These are phyloP conservation scores for Cicer chorassanicum DNA, from an alignment of 306 rosid species.

Conservation along the genomic window DNA sequence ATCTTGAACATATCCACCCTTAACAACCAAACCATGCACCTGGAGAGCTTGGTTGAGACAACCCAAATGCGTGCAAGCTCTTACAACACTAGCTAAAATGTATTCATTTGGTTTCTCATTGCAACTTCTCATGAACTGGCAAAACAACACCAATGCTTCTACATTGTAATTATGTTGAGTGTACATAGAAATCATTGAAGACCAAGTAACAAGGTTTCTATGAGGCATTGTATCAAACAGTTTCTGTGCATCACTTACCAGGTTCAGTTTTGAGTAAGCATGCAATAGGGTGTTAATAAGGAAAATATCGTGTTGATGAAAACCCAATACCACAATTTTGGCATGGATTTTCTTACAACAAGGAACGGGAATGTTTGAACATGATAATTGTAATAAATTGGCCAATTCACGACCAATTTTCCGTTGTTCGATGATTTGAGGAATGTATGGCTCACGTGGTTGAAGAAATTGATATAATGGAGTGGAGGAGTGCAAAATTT, in stretches of 20 bases:
- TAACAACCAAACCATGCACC: slow-evolving; percentile 64
- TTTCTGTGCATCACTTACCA: slow-evolving; percentile 56
- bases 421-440: slow-evolving; percentile 44
- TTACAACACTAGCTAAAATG: slow-evolving; percentile 70
- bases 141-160: slow-evolving; percentile 65
- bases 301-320: slow-evolving; percentile 63
- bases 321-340: slow-evolving; percentile 65
- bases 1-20: slow-evolving; percentile 66
- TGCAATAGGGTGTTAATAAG: slow-evolving; percentile 68
- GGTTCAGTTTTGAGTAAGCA: slow-evolving; percentile 45
- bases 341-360: slow-evolving; percentile 60
- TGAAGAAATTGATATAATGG: slow-evolving; percentile 43
- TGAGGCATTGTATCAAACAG: slow-evolving; percentile 76
- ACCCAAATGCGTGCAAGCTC: slow-evolving; percentile 71
- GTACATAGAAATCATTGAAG: slow-evolving; percentile 82
- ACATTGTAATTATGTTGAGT: slow-evolving; percentile 53
- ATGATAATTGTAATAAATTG: slow-evolving; percentile 52
- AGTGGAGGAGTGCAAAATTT: slow-evolving; percentile 43
- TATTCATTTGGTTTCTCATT: slow-evolving; percentile 65
- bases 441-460: slow-evolving; percentile 32
- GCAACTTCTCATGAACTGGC: slow-evolving; percentile 54
- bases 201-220: slow-evolving; percentile 74
- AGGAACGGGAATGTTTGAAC: slow-evolving; percentile 42
- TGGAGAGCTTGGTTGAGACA: slow-evolving; percentile 58
- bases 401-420: slow-evolving; percentile 60